Conservation (phyloP, 306 rosid species). For the Macrotyloma uniflorum region DNA sequence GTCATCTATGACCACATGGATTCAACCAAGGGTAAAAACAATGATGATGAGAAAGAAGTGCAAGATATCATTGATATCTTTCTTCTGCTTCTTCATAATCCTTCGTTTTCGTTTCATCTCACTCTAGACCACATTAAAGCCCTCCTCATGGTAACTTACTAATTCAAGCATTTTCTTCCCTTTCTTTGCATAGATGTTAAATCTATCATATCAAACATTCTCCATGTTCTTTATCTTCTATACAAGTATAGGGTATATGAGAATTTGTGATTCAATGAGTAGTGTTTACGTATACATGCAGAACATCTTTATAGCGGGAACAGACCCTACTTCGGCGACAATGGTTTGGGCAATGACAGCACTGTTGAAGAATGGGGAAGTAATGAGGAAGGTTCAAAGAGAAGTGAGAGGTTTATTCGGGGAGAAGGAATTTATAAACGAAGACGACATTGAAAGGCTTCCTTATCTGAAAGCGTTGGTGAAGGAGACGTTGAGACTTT, state of each 20-base stretch:
- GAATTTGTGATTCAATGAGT: too few species aligned
- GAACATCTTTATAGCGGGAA: conserved; percentile 49
- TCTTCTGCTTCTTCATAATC: conserved; percentile 14
- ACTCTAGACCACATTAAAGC: conserved; percentile 46
- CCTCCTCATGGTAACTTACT: conserved; percentile 44
- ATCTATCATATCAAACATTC: too few species aligned
- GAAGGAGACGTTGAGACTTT: conserved; percentile 45
- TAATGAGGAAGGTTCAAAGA: conserved; percentile 32
- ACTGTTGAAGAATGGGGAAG: conserved; percentile 33
- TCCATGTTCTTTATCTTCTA: too few species aligned
- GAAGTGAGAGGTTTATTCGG: conserved; percentile 33
- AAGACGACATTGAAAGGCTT: conserved; percentile 46
- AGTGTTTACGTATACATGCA: conserved; percentile 25
- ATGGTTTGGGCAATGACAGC: conserved; percentile 42
- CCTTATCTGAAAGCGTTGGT: conserved; percentile 44
- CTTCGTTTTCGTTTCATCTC: conserved; percentile 36
- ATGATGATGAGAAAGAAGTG: conserved; percentile 17
- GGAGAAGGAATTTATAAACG: conserved; percentile 36
- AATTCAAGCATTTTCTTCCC: not conserved
- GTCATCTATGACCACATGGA: conserved; percentile 45
- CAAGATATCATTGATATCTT: conserved; percentile 38
- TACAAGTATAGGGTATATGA: too few species aligned
- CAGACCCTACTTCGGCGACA: conserved; percentile 37
- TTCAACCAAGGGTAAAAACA: not conserved
- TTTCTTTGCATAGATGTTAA: too few species aligned